Conservation (phyloP, 1,139 yeast species). For the Lodderomyces parapsilosis region DNA sequence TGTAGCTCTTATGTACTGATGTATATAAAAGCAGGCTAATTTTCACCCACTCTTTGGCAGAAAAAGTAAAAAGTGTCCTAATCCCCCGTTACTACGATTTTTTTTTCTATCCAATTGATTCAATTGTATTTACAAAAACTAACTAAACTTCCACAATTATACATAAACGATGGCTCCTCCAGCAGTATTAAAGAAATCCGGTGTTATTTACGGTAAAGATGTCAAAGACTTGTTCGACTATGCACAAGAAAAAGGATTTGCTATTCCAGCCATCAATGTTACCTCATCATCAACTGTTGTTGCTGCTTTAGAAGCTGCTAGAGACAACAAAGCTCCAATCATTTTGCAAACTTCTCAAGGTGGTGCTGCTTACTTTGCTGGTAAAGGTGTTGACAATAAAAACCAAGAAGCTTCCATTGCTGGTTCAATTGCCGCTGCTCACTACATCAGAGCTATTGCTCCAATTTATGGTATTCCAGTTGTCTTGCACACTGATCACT, state of each 20-base stretch:
- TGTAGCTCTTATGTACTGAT: too few relatives aligned
- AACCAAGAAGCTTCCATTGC: slow-evolving; percentile 93
- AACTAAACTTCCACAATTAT: slow-evolving; percentile 10
- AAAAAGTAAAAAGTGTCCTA: not conserved
- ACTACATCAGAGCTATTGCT: slow-evolving; percentile 94
- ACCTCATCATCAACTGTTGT: slow-evolving; percentile 97
- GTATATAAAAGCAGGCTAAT: not conserved
- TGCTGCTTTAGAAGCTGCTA: slow-evolving; percentile 97
- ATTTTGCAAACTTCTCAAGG: slow-evolving; percentile 97
- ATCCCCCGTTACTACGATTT: not conserved
- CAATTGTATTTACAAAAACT: slow-evolving; percentile 7
- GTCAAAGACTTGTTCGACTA: slow-evolving; percentile 89
- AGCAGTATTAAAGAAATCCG: slow-evolving; percentile 83
- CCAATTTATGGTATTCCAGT: slow-evolving; percentile 97
- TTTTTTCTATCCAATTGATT: slow-evolving; percentile 1
- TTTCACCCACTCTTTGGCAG: not conserved
- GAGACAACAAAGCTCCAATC: slow-evolving; percentile 94
- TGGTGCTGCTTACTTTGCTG: slow-evolving; percentile 99
- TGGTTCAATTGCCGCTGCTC: slow-evolving; percentile 98
- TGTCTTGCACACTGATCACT: slow-evolving; percentile 96
- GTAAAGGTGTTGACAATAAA: slow-evolving; percentile 95
- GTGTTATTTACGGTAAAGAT: slow-evolving; percentile 99
- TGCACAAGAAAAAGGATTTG: slow-evolving; percentile 91
- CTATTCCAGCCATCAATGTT: slow-evolving; percentile 97
- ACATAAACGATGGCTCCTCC: slow-evolving; percentile 40